Percentiles rank a stretch among this genome's conserved stretches.
Conservation (phyloP, 2,329 filamentous ascomycete species). For the Phialophora verrucosa region DNA sequence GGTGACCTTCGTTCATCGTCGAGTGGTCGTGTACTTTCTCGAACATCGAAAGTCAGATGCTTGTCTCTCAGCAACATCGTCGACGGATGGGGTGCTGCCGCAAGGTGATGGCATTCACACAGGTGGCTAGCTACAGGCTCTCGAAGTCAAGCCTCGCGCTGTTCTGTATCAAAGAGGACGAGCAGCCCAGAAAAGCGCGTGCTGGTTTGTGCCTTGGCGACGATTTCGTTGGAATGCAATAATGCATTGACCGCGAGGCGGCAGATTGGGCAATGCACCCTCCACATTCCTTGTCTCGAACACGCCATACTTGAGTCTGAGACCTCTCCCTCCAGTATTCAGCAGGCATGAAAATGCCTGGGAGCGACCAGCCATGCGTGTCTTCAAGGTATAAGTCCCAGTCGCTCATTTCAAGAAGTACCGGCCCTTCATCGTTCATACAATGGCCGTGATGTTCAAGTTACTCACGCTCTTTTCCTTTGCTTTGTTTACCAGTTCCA, state of each 20-base stretch:
- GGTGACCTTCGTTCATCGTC: not conserved
- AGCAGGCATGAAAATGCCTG: conserved; percentile 23
- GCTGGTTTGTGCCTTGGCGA: not conserved
- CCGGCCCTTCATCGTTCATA: not conserved
- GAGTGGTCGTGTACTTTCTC: not conserved
- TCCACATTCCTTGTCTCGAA: conserved; percentile 13
- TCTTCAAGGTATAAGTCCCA: conserved; percentile 29
- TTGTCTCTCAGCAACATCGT: not conserved
- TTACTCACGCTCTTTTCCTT: conserved; percentile 15
- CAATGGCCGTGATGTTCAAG: conserved; percentile 10
- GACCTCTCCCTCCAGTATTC: conserved; percentile 11
- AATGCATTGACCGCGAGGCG: conserved; percentile 2
- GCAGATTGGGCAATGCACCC: conserved; percentile 3
- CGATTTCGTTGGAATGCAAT: conserved; percentile 14
- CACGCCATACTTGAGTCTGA: conserved; percentile 12
- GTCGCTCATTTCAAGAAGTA: conserved; percentile 2
- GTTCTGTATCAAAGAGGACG: not conserved
- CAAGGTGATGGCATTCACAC: not conserved
- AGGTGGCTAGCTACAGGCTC: not conserved
- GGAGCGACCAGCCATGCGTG: conserved; percentile 26
- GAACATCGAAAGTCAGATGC: not conserved
- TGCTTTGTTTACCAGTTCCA: conserved; percentile 4
- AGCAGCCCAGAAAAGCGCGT: not conserved
- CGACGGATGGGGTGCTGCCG: not conserved
- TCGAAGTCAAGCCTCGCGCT: not conserved